phyloP scores from a whole-genome alignment of 306 rosid genomes.

The Astragalus glycyphyllos region DNA sequence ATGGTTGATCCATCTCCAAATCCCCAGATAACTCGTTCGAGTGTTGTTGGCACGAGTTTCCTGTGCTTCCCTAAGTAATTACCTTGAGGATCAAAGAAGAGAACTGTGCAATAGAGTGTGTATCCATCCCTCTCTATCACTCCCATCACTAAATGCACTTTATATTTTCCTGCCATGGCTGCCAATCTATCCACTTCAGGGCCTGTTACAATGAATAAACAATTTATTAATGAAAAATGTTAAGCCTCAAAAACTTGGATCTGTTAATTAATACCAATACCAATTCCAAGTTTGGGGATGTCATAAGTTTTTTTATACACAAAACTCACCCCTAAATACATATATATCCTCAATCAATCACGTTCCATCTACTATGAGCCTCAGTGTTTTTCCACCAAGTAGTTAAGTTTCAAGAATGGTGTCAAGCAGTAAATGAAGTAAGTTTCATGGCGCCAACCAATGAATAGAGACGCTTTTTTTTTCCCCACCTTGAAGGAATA shows the following conservation, averaged over 20 bases:
- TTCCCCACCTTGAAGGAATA: too few species aligned
- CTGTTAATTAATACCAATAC: background rate
- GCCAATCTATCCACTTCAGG: constrained; percentile 94
- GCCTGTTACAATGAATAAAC: constrained; percentile 52
- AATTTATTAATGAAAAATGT: constrained; percentile 6
- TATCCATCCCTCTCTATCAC: constrained; percentile 95
- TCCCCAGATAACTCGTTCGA: constrained; percentile 92
- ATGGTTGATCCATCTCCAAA: constrained; percentile 97
- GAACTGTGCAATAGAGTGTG: constrained; percentile 83
- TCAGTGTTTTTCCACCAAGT: too few species aligned
- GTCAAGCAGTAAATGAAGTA: too few species aligned
- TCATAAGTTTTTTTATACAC: too few species aligned
- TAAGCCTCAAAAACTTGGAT: background rate
- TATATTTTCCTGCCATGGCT: constrained; percentile 91
- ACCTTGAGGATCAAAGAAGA: constrained; percentile 92
- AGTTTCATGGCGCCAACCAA: too few species aligned
- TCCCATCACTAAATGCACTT: constrained; percentile 86
- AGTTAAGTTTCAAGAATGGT: too few species aligned
- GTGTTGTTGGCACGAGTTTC: constrained; percentile 84
- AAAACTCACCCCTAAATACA: too few species aligned
- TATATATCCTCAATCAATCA: too few species aligned
- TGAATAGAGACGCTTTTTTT: too few species aligned
- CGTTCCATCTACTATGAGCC: too few species aligned
- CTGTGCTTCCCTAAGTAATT: constrained; percentile 90
- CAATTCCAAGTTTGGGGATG: too few species aligned